phyloP scores from a whole-genome alignment of 2,329 filamentous ascomycete genomes.

The Domatiomyces catenatus region DNA sequence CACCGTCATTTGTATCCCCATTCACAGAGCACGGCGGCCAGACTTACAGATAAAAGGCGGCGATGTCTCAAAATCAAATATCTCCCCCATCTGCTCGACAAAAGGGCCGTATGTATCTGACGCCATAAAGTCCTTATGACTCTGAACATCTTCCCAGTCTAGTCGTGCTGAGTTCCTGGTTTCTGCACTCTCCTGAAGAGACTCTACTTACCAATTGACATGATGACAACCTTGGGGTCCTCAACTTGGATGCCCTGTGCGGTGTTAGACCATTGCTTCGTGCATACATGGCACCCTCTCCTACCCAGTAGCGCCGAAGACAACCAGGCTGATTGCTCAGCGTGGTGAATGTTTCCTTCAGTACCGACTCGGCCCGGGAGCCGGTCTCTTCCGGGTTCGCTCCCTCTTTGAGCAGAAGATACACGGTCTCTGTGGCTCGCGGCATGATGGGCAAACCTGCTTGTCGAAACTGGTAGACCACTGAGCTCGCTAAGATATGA shows the following conservation, averaged over 20 bases:
- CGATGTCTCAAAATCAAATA: slow-evolving; percentile 1
- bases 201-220: background rate
- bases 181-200: too few species aligned
- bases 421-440: slow-evolving; percentile 1
- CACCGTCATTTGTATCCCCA: background rate
- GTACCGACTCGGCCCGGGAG: background rate
- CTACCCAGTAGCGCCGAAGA: slow-evolving; percentile 2
- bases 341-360: background rate
- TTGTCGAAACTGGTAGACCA: too few species aligned
- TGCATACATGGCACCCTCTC: background rate
- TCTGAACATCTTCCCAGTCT: slow-evolving; percentile 2
- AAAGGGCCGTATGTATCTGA: background rate
- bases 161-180: too few species aligned
- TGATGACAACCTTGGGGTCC: background rate
- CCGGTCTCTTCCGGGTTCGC: background rate
- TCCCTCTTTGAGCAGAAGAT: background rate
- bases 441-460: background rate
- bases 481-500: too few species aligned
- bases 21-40: background rate
- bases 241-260: background rate
- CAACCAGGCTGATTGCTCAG: slow-evolving; percentile 1
- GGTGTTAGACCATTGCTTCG: background rate
- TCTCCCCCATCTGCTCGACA: background rate
- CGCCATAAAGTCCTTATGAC: slow-evolving; percentile 3
- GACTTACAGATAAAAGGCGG: background rate